phyloP scores from a whole-genome alignment of 306 rosid species.

The Dalbergia oliveri region DNA sequence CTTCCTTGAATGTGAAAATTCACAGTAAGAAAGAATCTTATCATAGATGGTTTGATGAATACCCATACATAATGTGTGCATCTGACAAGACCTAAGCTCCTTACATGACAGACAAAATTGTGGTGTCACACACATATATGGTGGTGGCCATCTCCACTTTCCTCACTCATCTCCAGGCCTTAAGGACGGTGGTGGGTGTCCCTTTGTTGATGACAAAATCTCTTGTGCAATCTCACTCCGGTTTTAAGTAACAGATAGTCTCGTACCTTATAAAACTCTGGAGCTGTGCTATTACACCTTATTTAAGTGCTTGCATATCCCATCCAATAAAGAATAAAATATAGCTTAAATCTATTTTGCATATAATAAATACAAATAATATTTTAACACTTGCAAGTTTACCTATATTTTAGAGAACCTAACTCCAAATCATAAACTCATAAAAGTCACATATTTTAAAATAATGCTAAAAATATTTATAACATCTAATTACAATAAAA shows the following conservation, averaged over 20 bases:
- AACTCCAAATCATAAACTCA: too few species aligned
- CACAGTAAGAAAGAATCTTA: constrained; percentile 42
- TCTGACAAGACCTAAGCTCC: constrained; percentile 48
- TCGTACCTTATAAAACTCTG: too few species aligned
- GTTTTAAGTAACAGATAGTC: neutral
- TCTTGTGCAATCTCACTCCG: constrained; percentile 23
- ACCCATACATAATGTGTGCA: neutral
- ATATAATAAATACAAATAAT: too few species aligned
- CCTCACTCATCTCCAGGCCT: neutral
- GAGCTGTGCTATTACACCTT: too few species aligned
- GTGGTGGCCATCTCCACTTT: constrained; percentile 34
- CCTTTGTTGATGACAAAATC: constrained; percentile 44
- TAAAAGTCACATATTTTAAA: too few species aligned
- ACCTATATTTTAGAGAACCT: too few species aligned
- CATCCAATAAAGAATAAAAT: too few species aligned
- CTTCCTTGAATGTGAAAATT: constrained; percentile 25
- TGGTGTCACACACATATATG: constrained; percentile 41
- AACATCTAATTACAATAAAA: too few species aligned
- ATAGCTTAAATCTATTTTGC: too few species aligned
- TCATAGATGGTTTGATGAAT: constrained; percentile 48
- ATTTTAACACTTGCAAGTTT: too few species aligned
- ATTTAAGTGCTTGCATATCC: too few species aligned
- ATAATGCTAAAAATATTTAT: too few species aligned
- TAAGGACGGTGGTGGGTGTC: constrained; percentile 30
- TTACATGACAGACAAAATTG: constrained; percentile 23